Conservation (phyloP, 2,329 filamentous ascomycete genomes). For the Cadophora luteo-olivacea region DNA sequence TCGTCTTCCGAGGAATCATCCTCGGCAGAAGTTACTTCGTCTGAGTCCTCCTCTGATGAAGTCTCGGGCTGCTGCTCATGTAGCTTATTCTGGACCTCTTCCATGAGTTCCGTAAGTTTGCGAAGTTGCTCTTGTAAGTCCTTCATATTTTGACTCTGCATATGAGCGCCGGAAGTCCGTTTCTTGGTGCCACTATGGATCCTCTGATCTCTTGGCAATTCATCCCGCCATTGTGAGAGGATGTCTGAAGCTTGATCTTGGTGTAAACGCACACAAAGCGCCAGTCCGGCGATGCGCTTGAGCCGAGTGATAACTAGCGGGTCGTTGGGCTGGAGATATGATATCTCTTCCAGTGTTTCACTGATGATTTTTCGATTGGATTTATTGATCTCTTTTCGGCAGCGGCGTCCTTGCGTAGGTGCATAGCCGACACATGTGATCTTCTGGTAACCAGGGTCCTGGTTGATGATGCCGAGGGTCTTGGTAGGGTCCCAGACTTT, state of each 20-base stretch:
- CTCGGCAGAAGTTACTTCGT: neutral
- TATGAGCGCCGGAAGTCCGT: constrained; percentile 1
- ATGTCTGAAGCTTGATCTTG: constrained; percentile 27
- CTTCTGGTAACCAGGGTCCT: constrained; percentile 20
- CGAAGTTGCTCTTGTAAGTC: constrained; percentile 13
- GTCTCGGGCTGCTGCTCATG: neutral
- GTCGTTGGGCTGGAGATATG: constrained; percentile 27
- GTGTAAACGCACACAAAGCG: constrained; percentile 31
- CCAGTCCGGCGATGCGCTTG: constrained; percentile 22
- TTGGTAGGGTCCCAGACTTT: constrained; percentile 32
- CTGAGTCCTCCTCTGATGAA: neutral
- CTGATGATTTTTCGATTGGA: constrained; percentile 26
- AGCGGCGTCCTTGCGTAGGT: constrained; percentile 30
- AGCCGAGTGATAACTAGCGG: constrained; percentile 22
- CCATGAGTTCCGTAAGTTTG: constrained; percentile 15
- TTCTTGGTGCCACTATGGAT: neutral
- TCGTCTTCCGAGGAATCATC: too few relatives aligned
- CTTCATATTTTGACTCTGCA: neutral
- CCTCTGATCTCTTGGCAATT: constrained; percentile 20
- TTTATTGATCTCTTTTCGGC: constrained; percentile 25
- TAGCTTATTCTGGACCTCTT: neutral
- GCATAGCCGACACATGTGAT: constrained; percentile 33
- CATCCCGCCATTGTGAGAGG: constrained; percentile 26
- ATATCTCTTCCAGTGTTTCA: constrained; percentile 27
- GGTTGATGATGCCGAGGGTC: constrained; percentile 31